phyloP scores from a whole-genome alignment of 2,329 filamentous ascomycete genomes.

The Ascochyta lentis region DNA sequence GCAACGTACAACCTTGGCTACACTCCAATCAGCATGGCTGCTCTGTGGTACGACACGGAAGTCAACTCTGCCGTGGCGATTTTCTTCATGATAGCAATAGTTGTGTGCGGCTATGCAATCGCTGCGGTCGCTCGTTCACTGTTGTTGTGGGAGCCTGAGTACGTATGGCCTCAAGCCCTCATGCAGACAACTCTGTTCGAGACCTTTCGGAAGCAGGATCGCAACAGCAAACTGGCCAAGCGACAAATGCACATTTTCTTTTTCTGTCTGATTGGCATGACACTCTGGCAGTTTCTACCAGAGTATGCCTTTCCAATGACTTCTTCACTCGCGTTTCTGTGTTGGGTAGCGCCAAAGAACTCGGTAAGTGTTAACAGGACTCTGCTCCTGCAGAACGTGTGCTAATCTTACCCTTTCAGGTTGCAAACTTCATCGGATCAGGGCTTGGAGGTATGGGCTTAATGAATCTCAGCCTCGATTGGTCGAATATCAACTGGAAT shows the following conservation, averaged over 20 bases:
- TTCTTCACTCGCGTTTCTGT: slow-evolving; percentile 66
- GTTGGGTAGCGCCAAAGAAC: slow-evolving; percentile 68
- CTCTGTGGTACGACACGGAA: slow-evolving; percentile 62
- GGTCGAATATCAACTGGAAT: slow-evolving; percentile 64
- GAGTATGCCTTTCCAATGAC: slow-evolving; percentile 67
- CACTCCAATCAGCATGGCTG: slow-evolving; percentile 61
- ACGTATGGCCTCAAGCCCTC: slow-evolving; percentile 59
- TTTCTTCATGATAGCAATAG: slow-evolving; percentile 67
- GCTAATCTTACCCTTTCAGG: background rate
- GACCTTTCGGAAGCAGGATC: slow-evolving; percentile 61
- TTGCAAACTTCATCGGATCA: slow-evolving; percentile 66
- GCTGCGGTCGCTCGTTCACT: slow-evolving; percentile 65
- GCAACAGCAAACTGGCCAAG: slow-evolving; percentile 58
- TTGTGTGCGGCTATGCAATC: slow-evolving; percentile 66
- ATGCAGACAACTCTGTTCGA: slow-evolving; percentile 67
- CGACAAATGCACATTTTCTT: slow-evolving; percentile 67
- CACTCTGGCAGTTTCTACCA: slow-evolving; percentile 67
- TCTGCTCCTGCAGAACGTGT: background rate
- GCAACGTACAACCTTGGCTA: slow-evolving; percentile 49
- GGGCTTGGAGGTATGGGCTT: slow-evolving; percentile 69
- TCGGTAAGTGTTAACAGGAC: slow-evolving; percentile 35
- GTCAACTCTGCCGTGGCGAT: slow-evolving; percentile 62
- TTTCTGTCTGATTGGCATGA: slow-evolving; percentile 59
- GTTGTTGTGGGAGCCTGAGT: slow-evolving; percentile 64
- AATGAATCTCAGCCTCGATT: slow-evolving; percentile 65